Evolutionary conservation across 495 filamentous ascomycete genomes (phyloP).

Genomic region (Penicillium ucsense): DNA sequence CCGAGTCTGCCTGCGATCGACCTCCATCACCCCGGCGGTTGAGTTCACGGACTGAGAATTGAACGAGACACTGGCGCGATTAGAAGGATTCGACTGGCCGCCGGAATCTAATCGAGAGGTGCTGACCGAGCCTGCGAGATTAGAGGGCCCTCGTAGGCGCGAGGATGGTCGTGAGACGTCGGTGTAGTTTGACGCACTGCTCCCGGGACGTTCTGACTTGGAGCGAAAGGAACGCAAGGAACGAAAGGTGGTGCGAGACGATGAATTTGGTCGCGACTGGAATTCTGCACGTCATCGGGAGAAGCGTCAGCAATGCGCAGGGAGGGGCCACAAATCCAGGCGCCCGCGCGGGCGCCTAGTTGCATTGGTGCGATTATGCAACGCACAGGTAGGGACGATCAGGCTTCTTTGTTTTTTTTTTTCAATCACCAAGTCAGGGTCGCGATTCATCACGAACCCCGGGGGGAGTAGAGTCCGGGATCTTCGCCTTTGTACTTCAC

Average conservation of each 20-base stretch:
- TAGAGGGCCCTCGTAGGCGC: conserved; percentile 22
- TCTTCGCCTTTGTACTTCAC: too few relatives aligned
- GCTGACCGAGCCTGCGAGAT: conserved; percentile 11
- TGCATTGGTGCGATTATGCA: conserved; percentile 3
- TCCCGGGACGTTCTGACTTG: conserved; percentile 22
- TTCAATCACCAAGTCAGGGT: too few relatives aligned
- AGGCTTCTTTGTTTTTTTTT: too few relatives aligned
- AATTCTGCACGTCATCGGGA: conserved; percentile 20
- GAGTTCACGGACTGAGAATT: conserved; percentile 41
- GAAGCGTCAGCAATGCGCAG: conserved; percentile 12
- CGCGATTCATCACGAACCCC: too few relatives aligned
- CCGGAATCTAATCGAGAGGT: conserved; percentile 12
- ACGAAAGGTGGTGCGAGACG: conserved; percentile 25
- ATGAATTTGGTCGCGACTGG: conserved; percentile 23
- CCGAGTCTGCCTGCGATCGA: conserved; percentile 71
- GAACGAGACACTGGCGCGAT: conserved; percentile 34
- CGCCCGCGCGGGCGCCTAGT: background rate
- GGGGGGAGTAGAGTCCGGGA: too few relatives aligned
- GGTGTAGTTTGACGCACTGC: conserved; percentile 20
- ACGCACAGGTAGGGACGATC: background rate
- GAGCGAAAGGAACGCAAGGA: conserved; percentile 27
- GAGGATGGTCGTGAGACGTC: conserved; percentile 4
- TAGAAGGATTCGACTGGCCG: conserved; percentile 15
- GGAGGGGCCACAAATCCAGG: conserved; percentile 4
- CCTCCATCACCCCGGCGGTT: conserved; percentile 66